A percentile compares a stretch with the other conserved stretches of the same genome.
These are phyloP conservation scores for Nakazawaea anatomiae DNA, from an alignment of 805 yeast genomes.

Conservation along the genomic window DNA sequence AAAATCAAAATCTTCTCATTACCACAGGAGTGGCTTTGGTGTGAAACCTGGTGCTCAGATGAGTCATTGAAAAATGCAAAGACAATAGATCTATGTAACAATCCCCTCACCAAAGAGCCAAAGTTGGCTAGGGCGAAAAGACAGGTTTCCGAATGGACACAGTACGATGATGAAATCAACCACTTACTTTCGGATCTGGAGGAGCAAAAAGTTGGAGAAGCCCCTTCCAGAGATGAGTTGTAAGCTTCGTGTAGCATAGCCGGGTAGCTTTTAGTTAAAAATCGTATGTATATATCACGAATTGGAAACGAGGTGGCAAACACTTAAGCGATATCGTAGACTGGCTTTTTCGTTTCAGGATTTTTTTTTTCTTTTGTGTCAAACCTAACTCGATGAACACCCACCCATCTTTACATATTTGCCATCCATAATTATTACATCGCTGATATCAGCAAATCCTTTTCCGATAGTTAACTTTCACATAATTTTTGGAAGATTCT, in stretches of 20 bases:
- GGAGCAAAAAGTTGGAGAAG: too few relatives aligned
- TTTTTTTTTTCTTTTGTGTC: background rate
- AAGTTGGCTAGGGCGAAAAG: conserved; percentile 71
- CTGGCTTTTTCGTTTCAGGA: background rate
- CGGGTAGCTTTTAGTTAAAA: too few relatives aligned
- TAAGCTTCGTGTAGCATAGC: too few relatives aligned
- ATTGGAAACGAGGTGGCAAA: too few relatives aligned
- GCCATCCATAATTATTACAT: background rate
- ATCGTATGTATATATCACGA: too few relatives aligned
- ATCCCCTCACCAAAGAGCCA: conserved; percentile 76
- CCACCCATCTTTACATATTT: background rate
- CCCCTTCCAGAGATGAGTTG: background rate
- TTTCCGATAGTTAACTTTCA: too few relatives aligned
- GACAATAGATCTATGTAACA: conserved; percentile 79
- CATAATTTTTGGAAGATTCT: too few relatives aligned
- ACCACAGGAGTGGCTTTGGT: conserved; percentile 87
- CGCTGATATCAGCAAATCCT: background rate
- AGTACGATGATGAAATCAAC: conserved; percentile 52
- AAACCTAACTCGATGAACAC: too few relatives aligned
- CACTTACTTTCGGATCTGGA: conserved; percentile 14
- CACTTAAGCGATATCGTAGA: too few relatives aligned
- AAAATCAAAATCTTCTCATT: conserved; percentile 62
- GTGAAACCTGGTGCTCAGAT: conserved; percentile 87
- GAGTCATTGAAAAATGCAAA: conserved; percentile 56
- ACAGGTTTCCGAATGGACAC: conserved; percentile 73